A percentile compares a stretch with the other conserved stretches of the same genome.
These are phyloP conservation scores for Arthrobotrys conoides DNA, from an alignment of 2,329 filamentous ascomycete genomes.

Conservation along the genomic window DNA sequence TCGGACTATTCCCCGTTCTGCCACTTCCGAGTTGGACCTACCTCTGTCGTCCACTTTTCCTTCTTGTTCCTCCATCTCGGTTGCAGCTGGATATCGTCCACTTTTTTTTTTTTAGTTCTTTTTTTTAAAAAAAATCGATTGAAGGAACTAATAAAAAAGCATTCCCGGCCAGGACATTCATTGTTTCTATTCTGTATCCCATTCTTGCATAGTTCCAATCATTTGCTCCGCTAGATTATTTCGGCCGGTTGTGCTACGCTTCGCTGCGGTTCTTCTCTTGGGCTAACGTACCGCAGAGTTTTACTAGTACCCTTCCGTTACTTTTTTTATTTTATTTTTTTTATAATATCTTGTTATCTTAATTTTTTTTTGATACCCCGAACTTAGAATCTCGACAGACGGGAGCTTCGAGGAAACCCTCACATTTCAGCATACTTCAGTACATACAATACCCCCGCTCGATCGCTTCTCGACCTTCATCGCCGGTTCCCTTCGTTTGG, in stretches of 20 bases:
- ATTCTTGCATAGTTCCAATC: conserved; percentile 36
- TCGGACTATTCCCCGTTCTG: conserved; percentile 53
- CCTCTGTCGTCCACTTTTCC: conserved; percentile 54
- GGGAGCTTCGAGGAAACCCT: conserved; percentile 37
- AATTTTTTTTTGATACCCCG: conserved; percentile 28
- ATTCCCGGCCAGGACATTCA: conserved; percentile 22
- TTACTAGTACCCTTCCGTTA: conserved; percentile 8
- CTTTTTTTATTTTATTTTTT: conserved; percentile 4
- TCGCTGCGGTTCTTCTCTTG: conserved; percentile 46
- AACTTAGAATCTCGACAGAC: conserved; percentile 48
- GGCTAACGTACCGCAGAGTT: conserved; percentile 48
- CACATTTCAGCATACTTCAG: conserved; percentile 17
- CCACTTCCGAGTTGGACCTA: conserved; percentile 60
- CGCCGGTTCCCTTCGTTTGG: conserved; percentile 7
- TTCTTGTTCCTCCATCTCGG: conserved; percentile 59
- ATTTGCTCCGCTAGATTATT: conserved; percentile 40
- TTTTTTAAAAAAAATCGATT: conserved; percentile 6
- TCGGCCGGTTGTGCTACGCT: conserved; percentile 47
- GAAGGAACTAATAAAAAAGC: conserved; percentile 25
- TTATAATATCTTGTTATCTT: conserved; percentile 9
- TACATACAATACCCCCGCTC: conserved; percentile 26
- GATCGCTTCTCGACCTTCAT: conserved; percentile 6
- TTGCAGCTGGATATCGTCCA: conserved; percentile 56
- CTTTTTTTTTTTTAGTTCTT: conserved; percentile 2
- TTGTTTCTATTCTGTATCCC: conserved; percentile 47